These are phyloP conservation scores for Biscogniauxia sp. DNA, from an alignment of 2,329 filamentous ascomycete species.

Conservation along the genomic window DNA sequence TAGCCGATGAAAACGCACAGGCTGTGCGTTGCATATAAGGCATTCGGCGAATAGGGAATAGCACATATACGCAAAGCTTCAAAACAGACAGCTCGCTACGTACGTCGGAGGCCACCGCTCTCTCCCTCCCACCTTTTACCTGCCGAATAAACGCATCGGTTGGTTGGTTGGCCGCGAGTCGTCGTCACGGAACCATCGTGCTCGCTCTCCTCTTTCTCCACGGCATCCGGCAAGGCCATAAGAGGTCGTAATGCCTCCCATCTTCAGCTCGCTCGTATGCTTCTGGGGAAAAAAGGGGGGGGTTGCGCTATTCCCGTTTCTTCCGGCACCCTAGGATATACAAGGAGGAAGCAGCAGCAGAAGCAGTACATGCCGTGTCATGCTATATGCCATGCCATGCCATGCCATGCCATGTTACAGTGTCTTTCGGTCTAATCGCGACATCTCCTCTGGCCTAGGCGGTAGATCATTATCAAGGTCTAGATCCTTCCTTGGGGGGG, in stretches of 20 bases:
- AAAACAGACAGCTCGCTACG: neutral
- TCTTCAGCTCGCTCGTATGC: neutral
- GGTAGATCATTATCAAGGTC: neutral
- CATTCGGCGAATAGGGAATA: neutral
- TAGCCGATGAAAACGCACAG: neutral
- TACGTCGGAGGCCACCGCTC: neutral
- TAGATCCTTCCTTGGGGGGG: neutral
- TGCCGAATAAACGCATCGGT: neutral
- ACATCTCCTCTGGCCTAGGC: neutral
- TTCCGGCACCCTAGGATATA: neutral
- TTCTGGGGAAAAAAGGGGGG: neutral
- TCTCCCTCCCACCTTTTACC: neutral
- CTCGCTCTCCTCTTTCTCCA: neutral
- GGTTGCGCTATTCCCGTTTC: neutral
- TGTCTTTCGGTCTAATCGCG: neutral
- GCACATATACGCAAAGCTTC: neutral
- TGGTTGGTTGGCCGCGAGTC: neutral
- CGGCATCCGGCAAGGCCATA: neutral
- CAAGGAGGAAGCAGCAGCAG: neutral
- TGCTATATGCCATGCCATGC: neutral
- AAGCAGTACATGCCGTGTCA: neutral
- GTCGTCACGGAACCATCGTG: neutral
- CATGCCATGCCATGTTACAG: neutral
- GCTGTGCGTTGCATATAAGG: neutral
- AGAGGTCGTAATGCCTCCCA: neutral